A percentile compares a stretch with the other conserved stretches of the same genome.
Conservation (phyloP, 2,329 filamentous ascomycete genomes). For the Colletotrichum sp. region DNA sequence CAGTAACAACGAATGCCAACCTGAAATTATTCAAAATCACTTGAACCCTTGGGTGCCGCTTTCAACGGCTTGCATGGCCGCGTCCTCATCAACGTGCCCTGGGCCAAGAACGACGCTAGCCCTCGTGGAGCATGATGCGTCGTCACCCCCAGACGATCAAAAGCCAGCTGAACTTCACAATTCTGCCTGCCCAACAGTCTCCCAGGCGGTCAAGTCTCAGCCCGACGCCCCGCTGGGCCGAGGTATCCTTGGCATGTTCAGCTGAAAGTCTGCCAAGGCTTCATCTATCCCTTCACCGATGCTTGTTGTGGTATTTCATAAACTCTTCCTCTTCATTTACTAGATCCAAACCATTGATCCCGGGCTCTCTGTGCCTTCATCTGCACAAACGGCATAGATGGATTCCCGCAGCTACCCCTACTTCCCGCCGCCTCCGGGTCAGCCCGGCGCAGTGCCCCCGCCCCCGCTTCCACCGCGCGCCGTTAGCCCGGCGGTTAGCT, state of each 20-base stretch:
- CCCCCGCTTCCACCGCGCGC: background rate
- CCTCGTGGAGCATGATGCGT: background rate
- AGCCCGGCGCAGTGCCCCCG: background rate
- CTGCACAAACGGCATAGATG: background rate
- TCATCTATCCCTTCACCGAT: background rate
- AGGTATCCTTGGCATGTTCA: background rate
- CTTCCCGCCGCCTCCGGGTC: slow-evolving; percentile 4
- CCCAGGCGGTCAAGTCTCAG: background rate
- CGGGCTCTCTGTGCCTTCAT: background rate
- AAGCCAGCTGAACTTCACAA: background rate
- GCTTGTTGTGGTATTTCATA: background rate
- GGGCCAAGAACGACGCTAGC: background rate
- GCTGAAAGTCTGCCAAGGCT: background rate
- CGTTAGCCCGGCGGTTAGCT: background rate
- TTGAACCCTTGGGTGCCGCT: accelerated
- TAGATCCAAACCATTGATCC: background rate
- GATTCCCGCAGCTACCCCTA: background rate
- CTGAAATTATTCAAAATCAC: accelerated
- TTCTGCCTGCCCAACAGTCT: background rate
- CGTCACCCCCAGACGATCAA: background rate
- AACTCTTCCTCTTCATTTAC: background rate
- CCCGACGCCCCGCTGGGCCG: background rate
- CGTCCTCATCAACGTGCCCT: background rate
- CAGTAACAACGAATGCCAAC: background rate
- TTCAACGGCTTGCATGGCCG: background rate